Conservation (phyloP, 2,329 filamentous ascomycete genomes). For the Fusarium sp. region DNA sequence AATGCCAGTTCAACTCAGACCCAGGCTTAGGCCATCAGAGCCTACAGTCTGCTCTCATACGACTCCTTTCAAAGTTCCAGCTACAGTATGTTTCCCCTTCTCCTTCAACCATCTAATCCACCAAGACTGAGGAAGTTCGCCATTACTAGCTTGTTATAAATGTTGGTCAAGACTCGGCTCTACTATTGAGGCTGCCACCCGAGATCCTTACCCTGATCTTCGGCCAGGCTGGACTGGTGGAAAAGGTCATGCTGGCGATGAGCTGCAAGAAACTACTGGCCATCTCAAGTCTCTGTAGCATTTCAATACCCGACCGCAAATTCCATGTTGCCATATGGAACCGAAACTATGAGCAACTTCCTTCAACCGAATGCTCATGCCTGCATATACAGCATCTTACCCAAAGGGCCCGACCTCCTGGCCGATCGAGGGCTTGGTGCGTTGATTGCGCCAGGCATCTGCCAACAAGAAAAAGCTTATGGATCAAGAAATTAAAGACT, state of each 20-base stretch:
- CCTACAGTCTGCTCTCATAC: slow-evolving; percentile 8
- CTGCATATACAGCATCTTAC: slow-evolving; percentile 31
- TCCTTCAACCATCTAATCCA: background rate
- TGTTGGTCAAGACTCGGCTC: background rate
- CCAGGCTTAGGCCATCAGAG: background rate
- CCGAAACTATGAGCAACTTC: background rate
- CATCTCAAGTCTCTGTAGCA: slow-evolving; percentile 30
- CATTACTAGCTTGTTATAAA: slow-evolving; percentile 11
- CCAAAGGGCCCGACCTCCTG: slow-evolving; percentile 27
- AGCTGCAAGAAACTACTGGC: slow-evolving; percentile 43
- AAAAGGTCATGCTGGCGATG: slow-evolving; percentile 39
- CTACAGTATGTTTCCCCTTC: slow-evolving; percentile 19
- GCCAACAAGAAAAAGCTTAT: slow-evolving; percentile 43
- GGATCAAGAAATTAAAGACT: slow-evolving; percentile 18
- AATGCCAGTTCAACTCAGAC: slow-evolving; percentile 34
- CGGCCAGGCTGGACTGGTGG: slow-evolving; percentile 18
- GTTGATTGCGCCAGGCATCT: slow-evolving; percentile 41
- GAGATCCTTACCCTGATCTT: slow-evolving; percentile 49
- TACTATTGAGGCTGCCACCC: slow-evolving; percentile 43
- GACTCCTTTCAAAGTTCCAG: slow-evolving; percentile 25
- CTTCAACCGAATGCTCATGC: slow-evolving; percentile 25
- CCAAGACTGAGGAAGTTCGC: slow-evolving; percentile 5
- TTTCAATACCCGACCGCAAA: slow-evolving; percentile 35
- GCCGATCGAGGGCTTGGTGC: slow-evolving; percentile 39
- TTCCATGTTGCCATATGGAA: slow-evolving; percentile 26